A percentile compares a stretch with the other conserved stretches of the same genome.
Evolutionary conservation across 768 basidiomycete genomes (phyloP).

Genomic region (Kwoniella dejecticola): DNA sequence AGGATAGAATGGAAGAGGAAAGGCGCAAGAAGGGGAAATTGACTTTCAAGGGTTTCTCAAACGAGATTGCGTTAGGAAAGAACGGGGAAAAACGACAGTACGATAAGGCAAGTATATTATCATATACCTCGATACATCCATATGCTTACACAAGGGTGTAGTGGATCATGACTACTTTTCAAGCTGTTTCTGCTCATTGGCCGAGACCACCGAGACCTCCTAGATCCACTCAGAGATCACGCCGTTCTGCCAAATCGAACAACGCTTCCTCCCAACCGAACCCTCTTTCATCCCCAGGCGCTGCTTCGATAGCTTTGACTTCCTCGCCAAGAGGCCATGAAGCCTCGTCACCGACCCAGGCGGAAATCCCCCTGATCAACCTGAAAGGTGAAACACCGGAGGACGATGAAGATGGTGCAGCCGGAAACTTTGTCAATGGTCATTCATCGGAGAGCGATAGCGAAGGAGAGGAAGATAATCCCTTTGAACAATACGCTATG

Average conservation of each 20-base stretch:
- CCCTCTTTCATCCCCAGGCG: constrained; percentile 9
- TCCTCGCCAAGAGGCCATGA: constrained; percentile 1
- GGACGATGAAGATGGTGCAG: neutral
- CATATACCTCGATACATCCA: neutral
- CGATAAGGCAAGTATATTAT: constrained; percentile 42
- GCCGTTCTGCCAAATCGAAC: constrained; percentile 22
- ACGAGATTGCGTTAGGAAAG: constrained; percentile 34
- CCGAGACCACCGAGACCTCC: constrained; percentile 32
- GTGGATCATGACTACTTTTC: constrained; percentile 83
- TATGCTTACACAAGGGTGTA: constrained; percentile 11
- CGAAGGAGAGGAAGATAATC: constrained; percentile 41
- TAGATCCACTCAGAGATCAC: constrained; percentile 37
- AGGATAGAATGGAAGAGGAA: constrained; percentile 63
- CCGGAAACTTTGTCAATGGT: constrained; percentile 24
- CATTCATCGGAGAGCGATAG: constrained; percentile 56
- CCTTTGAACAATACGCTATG: constrained; percentile 42
- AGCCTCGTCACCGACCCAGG: constrained; percentile 12
- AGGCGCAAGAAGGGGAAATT: constrained; percentile 52
- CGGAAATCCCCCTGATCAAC: constrained; percentile 16
- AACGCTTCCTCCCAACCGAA: constrained; percentile 20
- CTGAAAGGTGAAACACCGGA: constrained; percentile 15
- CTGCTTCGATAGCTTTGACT: neutral
- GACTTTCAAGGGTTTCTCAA: constrained; percentile 45
- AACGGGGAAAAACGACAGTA: constrained; percentile 46
- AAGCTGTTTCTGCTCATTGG: constrained; percentile 88